phyloP scores from a whole-genome alignment of 768 basidiomycete genomes.

The Mrakia hoshinonis region DNA sequence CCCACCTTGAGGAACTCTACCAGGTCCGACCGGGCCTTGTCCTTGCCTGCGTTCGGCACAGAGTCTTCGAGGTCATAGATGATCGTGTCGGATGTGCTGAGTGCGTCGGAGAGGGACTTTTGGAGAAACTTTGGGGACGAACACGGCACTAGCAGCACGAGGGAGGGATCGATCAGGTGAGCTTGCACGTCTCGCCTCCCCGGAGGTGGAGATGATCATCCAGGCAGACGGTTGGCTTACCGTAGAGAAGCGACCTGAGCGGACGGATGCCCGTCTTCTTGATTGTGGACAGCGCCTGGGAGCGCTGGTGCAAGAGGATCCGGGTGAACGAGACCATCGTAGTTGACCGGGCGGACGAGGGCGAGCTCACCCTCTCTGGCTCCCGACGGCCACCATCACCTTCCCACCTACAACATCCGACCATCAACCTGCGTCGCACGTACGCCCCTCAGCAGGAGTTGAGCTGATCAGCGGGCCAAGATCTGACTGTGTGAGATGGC shows the following conservation, averaged over 20 bases:
- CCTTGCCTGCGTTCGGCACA: constrained; percentile 53
- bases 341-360: neutral
- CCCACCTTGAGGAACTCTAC: constrained; percentile 47
- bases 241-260: constrained; percentile 7
- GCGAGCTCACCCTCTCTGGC: too few species aligned
- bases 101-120: constrained; percentile 52
- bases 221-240: neutral
- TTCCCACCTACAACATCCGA: too few species aligned
- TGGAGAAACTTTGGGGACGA: constrained; percentile 72
- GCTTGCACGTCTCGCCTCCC: neutral
- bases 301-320: neutral
- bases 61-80: constrained; percentile 88
- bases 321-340: neutral
- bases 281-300: constrained; percentile 11
- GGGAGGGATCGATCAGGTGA: neutral
- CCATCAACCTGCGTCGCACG: too few species aligned
- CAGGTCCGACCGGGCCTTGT: constrained; percentile 52
- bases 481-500: too few species aligned
- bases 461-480: too few species aligned
- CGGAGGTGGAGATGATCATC: too few species aligned
- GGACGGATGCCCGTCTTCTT: neutral
- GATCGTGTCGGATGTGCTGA: constrained; percentile 57
- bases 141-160: constrained; percentile 54
- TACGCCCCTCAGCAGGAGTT: too few species aligned
- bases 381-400: too few species aligned